These are phyloP conservation scores for Sporisorium iseilematis-ciliati DNA, from an alignment of 1,284 basidiomycete species.

Conservation along the genomic window DNA sequence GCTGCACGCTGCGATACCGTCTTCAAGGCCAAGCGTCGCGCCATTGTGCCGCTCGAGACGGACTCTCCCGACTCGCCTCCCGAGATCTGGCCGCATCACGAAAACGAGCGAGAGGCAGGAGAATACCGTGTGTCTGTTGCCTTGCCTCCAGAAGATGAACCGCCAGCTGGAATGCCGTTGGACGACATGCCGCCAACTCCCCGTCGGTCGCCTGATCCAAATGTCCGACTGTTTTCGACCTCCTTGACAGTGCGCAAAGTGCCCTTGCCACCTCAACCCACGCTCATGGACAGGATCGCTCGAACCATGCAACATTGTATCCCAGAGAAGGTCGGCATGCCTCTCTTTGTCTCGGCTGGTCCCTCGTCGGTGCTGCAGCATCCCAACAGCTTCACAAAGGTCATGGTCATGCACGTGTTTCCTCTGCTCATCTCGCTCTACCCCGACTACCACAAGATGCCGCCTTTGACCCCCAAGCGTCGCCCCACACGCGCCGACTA, in stretches of 20 bases:
- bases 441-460: slow-evolving; percentile 12
- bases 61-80: not conserved
- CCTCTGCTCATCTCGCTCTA: slow-evolving; percentile 75
- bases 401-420: slow-evolving; percentile 77
- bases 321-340: slow-evolving; percentile 39
- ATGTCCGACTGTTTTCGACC: slow-evolving; percentile 20
- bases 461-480: not conserved
- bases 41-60: slow-evolving; percentile 17
- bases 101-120: not conserved
- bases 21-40: slow-evolving; percentile 14
- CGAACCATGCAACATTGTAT: slow-evolving; percentile 18
- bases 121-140: not conserved
- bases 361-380: slow-evolving; percentile 73
- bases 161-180: not conserved
- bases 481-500: not conserved
- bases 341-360: slow-evolving; percentile 72
- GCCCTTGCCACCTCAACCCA: slow-evolving; percentile 27
- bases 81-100: not conserved
- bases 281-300: slow-evolving; percentile 25
- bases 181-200: slow-evolving; percentile 11
- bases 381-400: slow-evolving; percentile 74
- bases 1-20: slow-evolving; percentile 13
- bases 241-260: slow-evolving; percentile 15
- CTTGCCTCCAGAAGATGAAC: not conserved
- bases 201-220: slow-evolving; percentile 14